Conservation (phyloP, 2,329 filamentous ascomycete genomes). For the Cordyceps militaris region DNA sequence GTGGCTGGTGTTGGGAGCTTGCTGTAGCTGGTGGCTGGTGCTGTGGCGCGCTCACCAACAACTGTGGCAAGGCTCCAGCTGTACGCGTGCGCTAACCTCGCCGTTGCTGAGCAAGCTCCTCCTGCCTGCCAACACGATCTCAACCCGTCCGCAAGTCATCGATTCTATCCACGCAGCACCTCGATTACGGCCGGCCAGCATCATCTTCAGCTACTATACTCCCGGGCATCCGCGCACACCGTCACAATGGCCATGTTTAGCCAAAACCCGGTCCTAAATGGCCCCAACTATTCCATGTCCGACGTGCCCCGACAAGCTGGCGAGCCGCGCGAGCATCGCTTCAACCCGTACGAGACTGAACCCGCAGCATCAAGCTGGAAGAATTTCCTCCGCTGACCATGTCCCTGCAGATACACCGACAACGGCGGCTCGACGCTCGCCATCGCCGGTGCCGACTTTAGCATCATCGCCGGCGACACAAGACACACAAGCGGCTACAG, state of each 20-base stretch:
- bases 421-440: constrained; percentile 95
- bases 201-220: background rate
- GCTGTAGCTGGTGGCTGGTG: background rate
- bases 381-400: background rate
- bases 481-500: constrained; percentile 93
- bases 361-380: background rate
- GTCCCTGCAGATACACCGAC: constrained; percentile 71
- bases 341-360: constrained; percentile 68
- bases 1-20: background rate
- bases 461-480: constrained; percentile 95
- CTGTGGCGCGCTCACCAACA: background rate
- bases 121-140: background rate
- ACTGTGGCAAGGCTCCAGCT: constrained; percentile 13
- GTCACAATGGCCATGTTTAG: constrained; percentile 60
- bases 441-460: constrained; percentile 89
- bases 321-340: constrained; percentile 66
- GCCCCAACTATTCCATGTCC: constrained; percentile 62
- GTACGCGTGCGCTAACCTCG: constrained; percentile 13
- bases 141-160: constrained; percentile 2
- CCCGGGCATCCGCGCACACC: constrained; percentile 8
- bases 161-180: constrained; percentile 7
- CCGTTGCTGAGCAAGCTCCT: constrained; percentile 9
- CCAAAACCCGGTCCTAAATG: constrained; percentile 62
- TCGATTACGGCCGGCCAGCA: background rate
- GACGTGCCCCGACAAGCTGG: constrained; percentile 50